Conservation (phyloP, 257 asterid genomes). For the Solanum piurae region DNA sequence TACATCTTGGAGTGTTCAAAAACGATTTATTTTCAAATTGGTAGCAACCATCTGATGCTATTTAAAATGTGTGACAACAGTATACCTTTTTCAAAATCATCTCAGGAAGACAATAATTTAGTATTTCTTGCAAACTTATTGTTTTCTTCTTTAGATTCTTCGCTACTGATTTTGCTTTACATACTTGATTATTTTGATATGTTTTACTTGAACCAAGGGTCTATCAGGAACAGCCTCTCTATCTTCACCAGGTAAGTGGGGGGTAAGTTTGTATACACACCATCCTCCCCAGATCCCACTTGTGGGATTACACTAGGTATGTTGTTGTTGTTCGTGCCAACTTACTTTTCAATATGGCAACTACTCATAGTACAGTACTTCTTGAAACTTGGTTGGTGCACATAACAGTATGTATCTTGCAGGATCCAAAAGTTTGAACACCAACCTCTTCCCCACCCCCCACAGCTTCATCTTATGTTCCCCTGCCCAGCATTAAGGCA, state of each 20-base stretch:
- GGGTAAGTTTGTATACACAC: no score
- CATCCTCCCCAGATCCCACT: no score
- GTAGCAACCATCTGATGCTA: neutral
- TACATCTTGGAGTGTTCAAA: neutral
- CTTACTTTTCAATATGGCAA: neutral
- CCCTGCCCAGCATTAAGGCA: neutral
- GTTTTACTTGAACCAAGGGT: neutral
- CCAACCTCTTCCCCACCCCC: neutral
- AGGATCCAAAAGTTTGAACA: neutral
- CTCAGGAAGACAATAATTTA: neutral
- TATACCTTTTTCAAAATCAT: neutral
- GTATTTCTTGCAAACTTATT: neutral
- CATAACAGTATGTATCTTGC: neutral
- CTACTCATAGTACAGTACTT: neutral
- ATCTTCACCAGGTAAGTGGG: neutral
- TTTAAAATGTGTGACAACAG: neutral
- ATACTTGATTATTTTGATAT: neutral
- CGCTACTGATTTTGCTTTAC: neutral
- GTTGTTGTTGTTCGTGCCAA: neutral
- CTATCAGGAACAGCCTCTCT: neutral
- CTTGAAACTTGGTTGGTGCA: neutral
- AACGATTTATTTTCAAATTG: neutral
- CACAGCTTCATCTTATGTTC: neutral
- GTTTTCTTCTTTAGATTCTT: neutral
- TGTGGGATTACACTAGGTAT: neutral